These are phyloP conservation scores for Thraustotheca clavata DNA, from an alignment of 352 stramenopile genomes.

Conservation along the genomic window DNA sequence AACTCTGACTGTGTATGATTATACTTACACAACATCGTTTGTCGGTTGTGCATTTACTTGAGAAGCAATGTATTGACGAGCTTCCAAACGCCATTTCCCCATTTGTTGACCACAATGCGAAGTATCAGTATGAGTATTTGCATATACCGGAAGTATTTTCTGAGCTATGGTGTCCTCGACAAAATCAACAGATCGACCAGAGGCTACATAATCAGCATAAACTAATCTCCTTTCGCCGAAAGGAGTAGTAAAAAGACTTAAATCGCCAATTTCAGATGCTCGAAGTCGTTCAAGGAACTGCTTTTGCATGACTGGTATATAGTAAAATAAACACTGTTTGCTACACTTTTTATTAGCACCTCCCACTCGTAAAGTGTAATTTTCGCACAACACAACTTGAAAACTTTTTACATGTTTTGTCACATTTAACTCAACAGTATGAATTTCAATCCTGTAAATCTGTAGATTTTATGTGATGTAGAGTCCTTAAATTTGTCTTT, in stretches of 20 bases:
- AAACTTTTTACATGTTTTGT: too few relatives aligned
- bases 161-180: constrained; percentile 72
- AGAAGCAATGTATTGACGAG: constrained; percentile 78
- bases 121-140: constrained; percentile 88
- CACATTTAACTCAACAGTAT: too few relatives aligned
- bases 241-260: constrained; percentile 17
- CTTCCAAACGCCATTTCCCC: constrained; percentile 85
- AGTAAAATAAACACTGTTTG: too few relatives aligned
- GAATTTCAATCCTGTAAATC: too few relatives aligned
- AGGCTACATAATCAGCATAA: constrained; percentile 85
- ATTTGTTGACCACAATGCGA: constrained; percentile 32
- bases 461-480: too few relatives aligned
- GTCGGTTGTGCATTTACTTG: constrained; percentile 42
- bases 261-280: constrained; percentile 2
- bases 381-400: too few relatives aligned
- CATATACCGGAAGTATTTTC: constrained; percentile 82
- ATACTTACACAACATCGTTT: constrained; percentile 49
- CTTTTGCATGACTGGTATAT: too few relatives aligned
- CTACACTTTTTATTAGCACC: too few relatives aligned
- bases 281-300: not conserved
- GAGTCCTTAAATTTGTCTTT: too few relatives aligned
- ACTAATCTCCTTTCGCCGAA: constrained; percentile 44
- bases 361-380: too few relatives aligned
- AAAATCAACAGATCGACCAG: constrained; percentile 44
- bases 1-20: too few relatives aligned